phyloP scores from a whole-genome alignment of 164 flowering plant genomes.

The Taxillus chinensis region DNA sequence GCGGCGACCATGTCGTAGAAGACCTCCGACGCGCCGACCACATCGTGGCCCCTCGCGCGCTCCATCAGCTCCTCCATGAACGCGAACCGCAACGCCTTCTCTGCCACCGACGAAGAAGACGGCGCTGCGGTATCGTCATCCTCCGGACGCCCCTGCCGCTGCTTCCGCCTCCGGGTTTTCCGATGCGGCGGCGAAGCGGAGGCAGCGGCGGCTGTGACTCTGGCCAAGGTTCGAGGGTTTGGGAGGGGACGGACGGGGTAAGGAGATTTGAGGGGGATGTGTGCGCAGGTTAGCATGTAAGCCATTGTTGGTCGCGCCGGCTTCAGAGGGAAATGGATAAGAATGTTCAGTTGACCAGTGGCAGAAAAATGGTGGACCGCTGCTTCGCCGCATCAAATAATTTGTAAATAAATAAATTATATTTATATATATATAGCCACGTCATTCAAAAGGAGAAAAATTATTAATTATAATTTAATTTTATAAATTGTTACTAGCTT shows the following conservation, averaged over 20 bases:
- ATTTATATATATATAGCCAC: too few species aligned
- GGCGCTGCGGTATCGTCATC: constrained; percentile 16
- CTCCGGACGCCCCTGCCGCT: constrained; percentile 14
- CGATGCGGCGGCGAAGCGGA: constrained; percentile 16
- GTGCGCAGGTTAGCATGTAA: constrained; percentile 9
- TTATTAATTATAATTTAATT: too few species aligned
- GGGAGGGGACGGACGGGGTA: constrained; percentile 4
- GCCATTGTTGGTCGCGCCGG: constrained; percentile 14
- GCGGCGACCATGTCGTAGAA: constrained; percentile 92
- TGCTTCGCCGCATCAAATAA: too few species aligned
- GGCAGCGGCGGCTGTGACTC: constrained; percentile 13
- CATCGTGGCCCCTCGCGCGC: constrained; percentile 52
- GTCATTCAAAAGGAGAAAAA: too few species aligned
- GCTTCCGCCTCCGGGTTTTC: constrained; percentile 19
- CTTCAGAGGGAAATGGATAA: not conserved
- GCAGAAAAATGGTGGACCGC: too few species aligned
- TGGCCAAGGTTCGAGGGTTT: constrained; percentile 3
- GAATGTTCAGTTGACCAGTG: not conserved
- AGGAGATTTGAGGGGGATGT: constrained; percentile 7
- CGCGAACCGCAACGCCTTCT: constrained; percentile 54
- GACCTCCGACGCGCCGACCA: constrained; percentile 54
- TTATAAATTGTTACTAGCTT: too few species aligned
- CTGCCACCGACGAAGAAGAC: constrained; percentile 32
- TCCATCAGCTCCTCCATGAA: constrained; percentile 95
- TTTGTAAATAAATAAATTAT: too few species aligned